Conservation (phyloP, 345 rosid species). For the Euclidium syriacum region DNA sequence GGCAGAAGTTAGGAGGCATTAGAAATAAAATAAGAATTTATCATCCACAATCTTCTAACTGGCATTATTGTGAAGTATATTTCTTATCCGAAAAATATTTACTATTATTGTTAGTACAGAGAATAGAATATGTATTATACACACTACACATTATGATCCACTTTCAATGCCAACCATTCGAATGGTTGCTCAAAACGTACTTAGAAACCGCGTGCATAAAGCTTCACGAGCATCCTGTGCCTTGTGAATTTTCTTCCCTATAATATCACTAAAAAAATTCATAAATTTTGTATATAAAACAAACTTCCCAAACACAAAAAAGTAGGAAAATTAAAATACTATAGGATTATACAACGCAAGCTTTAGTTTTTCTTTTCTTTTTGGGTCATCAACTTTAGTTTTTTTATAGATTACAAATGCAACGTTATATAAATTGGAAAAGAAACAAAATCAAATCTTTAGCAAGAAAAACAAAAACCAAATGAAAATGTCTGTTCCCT, state of each 20-base stretch:
- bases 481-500: not conserved
- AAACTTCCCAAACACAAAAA: not conserved
- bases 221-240: constrained; percentile 27
- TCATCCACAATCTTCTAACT: constrained; percentile 4
- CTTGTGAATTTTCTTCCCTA: not conserved
- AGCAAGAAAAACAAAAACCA: no score
- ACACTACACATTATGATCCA: constrained; percentile 6
- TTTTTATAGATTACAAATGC: not conserved
- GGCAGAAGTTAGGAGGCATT: constrained; percentile 2
- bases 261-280: not conserved
- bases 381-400: not conserved
- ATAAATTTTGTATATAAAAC: not conserved
- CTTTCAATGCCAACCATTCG: constrained; percentile 26
- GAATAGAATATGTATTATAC: constrained; percentile 22
- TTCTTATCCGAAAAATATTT: constrained; percentile 7
- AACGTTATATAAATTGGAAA: no score
- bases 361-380: no score
- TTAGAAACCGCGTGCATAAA: constrained; percentile 33
- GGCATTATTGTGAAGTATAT: not conserved
- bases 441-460: no score
- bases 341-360: not conserved
- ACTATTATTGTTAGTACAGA: not conserved
- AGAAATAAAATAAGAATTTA: not conserved
- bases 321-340: no score
- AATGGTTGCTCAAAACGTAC: constrained; percentile 32